Percentiles rank a stretch among this genome's conserved stretches.
phyloP scores from a whole-genome alignment of 345 rosid species.

The Ceriops zippeliana region DNA sequence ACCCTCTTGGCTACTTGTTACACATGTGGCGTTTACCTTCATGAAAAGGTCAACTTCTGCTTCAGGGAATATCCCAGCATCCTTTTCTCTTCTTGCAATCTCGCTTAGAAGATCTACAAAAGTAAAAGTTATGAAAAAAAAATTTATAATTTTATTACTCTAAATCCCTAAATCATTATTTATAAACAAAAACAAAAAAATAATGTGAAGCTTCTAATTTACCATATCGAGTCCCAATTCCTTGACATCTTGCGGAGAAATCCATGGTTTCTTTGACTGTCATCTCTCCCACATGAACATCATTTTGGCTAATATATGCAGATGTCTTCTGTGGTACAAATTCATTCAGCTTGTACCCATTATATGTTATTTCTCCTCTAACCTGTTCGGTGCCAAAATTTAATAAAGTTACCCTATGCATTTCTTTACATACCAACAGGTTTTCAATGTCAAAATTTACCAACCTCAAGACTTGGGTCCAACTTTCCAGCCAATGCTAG shows the following conservation, averaged over 20 bases:
- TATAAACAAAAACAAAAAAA: not conserved
- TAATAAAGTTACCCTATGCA: not conserved
- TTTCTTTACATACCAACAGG: not conserved
- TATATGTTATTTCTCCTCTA: constrained; percentile 33
- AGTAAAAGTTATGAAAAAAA: not conserved
- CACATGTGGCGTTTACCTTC: constrained; percentile 40
- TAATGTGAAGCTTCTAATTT: constrained; percentile 4
- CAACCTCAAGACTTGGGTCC: constrained; percentile 57
- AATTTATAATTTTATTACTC: too few species aligned
- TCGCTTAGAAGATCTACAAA: constrained; percentile 59
- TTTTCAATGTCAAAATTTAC: not conserved
- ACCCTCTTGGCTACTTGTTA: not conserved
- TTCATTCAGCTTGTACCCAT: constrained; percentile 1
- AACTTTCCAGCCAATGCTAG: constrained; percentile 69
- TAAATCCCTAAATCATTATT: too few species aligned
- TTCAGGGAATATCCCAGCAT: constrained; percentile 65
- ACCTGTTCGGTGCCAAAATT: constrained; percentile 39
- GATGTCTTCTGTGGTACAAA: constrained; percentile 15
- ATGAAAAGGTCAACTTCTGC: constrained; percentile 84
- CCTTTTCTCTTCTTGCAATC: constrained; percentile 74
- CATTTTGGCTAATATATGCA: constrained; percentile 13
- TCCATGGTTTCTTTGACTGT: constrained; percentile 14
- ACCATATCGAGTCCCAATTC: constrained; percentile 81
- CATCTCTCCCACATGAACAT: constrained; percentile 9
- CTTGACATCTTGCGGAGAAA: constrained; percentile 67